Evolutionary conservation across 371 early-diverging fungal species (phyloP).

Genomic region (Mucor saturninus): DNA sequence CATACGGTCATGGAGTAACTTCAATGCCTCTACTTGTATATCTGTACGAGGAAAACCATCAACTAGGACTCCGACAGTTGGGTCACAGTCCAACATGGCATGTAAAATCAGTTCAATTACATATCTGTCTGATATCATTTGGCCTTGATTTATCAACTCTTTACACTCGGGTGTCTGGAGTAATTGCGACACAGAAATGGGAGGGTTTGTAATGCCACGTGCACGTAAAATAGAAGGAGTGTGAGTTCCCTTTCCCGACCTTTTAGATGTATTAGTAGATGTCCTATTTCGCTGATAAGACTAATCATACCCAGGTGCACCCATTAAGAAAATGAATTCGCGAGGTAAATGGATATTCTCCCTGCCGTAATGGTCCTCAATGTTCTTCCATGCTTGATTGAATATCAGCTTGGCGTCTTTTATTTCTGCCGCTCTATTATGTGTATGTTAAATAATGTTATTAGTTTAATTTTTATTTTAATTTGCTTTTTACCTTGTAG

Average conservation of each 20-base stretch:
- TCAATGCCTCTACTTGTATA: slow-evolving; percentile 69
- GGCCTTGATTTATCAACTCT: slow-evolving; percentile 68
- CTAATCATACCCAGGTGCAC: slow-evolving; percentile 61
- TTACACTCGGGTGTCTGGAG: slow-evolving; percentile 68
- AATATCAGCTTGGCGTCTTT: slow-evolving; percentile 72
- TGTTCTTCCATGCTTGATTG: slow-evolving; percentile 72
- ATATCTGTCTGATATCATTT: slow-evolving; percentile 69
- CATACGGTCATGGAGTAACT: slow-evolving; percentile 68
- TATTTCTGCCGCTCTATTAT: slow-evolving; percentile 54
- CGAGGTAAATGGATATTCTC: slow-evolving; percentile 67
- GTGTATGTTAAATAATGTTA: background rate
- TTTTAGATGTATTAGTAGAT: slow-evolving; percentile 6
- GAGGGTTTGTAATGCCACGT: slow-evolving; percentile 68
- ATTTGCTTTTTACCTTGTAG: slow-evolving; percentile 19
- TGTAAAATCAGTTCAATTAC: slow-evolving; percentile 64
- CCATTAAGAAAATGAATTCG: slow-evolving; percentile 75
- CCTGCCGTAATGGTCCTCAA: slow-evolving; percentile 64
- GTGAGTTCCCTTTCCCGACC: slow-evolving; percentile 72
- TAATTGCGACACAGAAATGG: slow-evolving; percentile 69
- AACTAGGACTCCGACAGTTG: slow-evolving; percentile 65
- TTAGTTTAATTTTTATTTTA: background rate
- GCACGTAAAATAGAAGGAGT: slow-evolving; percentile 68
- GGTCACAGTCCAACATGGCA: slow-evolving; percentile 66
- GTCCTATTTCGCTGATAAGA: background rate
- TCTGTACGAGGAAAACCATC: slow-evolving; percentile 77